Evolutionary conservation across 768 basidiomycete species (phyloP).

Genomic region (Tremella mesenterica): DNA sequence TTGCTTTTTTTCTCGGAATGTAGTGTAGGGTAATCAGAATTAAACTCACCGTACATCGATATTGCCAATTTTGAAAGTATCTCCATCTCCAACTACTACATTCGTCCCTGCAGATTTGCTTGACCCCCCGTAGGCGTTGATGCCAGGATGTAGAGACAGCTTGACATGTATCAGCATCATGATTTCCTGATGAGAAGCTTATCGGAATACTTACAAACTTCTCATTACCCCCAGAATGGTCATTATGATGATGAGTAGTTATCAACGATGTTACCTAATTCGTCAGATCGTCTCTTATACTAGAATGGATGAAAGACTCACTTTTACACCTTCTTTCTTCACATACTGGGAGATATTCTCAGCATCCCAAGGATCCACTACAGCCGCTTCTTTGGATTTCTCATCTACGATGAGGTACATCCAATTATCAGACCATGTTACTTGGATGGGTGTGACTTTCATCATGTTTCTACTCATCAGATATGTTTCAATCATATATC

Average conservation of each 20-base stretch:
- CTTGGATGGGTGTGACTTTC: background rate
- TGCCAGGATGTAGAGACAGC: slow-evolving; percentile 46
- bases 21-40: slow-evolving; percentile 1
- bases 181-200: background rate
- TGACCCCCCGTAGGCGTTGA: slow-evolving; percentile 74
- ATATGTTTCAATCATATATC: background rate
- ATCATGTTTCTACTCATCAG: background rate
- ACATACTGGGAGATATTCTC: slow-evolving; percentile 38
- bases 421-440: slow-evolving; percentile 41
- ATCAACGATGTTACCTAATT: slow-evolving; percentile 46
- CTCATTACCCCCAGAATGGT: slow-evolving; percentile 77
- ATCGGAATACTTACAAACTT: slow-evolving; percentile 50
- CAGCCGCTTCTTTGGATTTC: slow-evolving; percentile 34
- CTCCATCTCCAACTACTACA: slow-evolving; percentile 67
- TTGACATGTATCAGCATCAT: slow-evolving; percentile 3
- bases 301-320: slow-evolving; percentile 1
- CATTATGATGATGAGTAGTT: slow-evolving; percentile 86
- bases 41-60: slow-evolving; percentile 49
- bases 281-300: background rate
- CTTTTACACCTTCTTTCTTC: slow-evolving; percentile 64
- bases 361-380: slow-evolving; percentile 41
- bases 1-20: slow-evolving; percentile 30
- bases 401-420: slow-evolving; percentile 44
- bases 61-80: slow-evolving; percentile 60
- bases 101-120: slow-evolving; percentile 59